A percentile compares a stretch with the other conserved stretches of the same genome.
Conservation (phyloP, 2,329 filamentous ascomycete genomes). For the Calonectria crousiana region DNA sequence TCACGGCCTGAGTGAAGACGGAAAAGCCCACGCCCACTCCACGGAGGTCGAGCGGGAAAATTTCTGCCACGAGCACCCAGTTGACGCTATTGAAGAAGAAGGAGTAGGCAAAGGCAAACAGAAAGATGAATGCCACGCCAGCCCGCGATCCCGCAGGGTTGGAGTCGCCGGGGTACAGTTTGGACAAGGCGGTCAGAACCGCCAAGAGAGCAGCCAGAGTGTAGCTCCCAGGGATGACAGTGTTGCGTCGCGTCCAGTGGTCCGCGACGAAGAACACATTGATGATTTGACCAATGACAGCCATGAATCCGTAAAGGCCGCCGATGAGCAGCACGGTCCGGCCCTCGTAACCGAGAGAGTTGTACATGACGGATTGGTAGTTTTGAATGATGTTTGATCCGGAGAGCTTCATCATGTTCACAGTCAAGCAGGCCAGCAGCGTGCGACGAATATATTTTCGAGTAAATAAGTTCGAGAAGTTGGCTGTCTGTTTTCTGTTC, state of each 20-base stretch:
- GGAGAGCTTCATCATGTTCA: constrained; percentile 47
- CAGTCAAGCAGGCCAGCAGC: constrained; percentile 44
- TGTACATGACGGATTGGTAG: constrained; percentile 51
- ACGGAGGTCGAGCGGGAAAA: constrained; percentile 45
- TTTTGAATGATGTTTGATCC: constrained; percentile 48
- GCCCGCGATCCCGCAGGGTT: constrained; percentile 38
- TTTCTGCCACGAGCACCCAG: constrained; percentile 47
- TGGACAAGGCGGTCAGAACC: constrained; percentile 18
- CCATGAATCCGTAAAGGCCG: constrained; percentile 55
- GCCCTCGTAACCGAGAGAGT: constrained; percentile 61
- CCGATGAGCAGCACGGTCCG: constrained; percentile 61
- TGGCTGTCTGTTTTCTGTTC: not conserved
- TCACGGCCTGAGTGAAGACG: constrained; percentile 45
- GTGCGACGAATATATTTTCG: constrained; percentile 45
- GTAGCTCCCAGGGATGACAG: constrained; percentile 23
- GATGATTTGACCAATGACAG: constrained; percentile 48
- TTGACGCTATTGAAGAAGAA: constrained; percentile 50
- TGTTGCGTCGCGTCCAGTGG: constrained; percentile 42
- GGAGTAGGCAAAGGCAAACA: constrained; percentile 45
- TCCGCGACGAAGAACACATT: constrained; percentile 47
- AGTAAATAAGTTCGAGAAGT: constrained; percentile 40
- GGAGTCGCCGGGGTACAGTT: constrained; percentile 30
- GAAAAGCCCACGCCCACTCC: constrained; percentile 42
- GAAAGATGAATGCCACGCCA: constrained; percentile 49
- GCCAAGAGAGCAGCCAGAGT: constrained; percentile 14